Evolutionary conservation across 2,329 filamentous ascomycete species (phyloP), one percentile per base, ranked within the genome.

Genomic region (Penicillium olsonii): DNA sequence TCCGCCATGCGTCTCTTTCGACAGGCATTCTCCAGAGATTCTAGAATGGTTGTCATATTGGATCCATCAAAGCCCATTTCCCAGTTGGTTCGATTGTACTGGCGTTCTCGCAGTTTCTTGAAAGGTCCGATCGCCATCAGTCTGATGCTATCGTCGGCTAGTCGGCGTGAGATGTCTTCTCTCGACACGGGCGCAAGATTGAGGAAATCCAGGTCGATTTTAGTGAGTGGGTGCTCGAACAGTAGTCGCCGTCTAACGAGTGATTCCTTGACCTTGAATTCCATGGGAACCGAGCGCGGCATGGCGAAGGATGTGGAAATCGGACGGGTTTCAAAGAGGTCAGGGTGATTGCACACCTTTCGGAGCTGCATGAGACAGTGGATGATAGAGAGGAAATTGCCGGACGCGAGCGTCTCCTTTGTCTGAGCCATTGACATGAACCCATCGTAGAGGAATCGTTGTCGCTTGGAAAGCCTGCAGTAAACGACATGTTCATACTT

Each of bases 401-500:
- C 94, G 1, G 90, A 95, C 2, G 90, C 84, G 15, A 99, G 77
- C 0, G 92, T 96, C 52, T 90, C 87, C 56, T 90, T 86, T 0
- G 94, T 97, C 62, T 96, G 90, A 3, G 87, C 87, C 48, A 92
- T 85, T 27, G 90, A 90, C 75, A 99, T 84, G 71, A 97, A 99
- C 1, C 92, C 92, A 71, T 99, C 94, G 64, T 99, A 99, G 8
- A 99, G 77, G 71, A 96, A 94, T 37, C 94, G 85, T 67, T 99
- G 94, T 19, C 94, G 86, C 69, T 97, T 96, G 6, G 92, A 97
- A 4, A 99, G 78, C 37, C 92, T 88, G 70, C 94, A 99, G 64
- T 95, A 92, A 56, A 97, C 89, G 17, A 99, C 91, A 65, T 96
- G 92, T 69, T 99, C 95, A 65, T 96, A 96, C 69, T 99, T 99